phyloP scores from a whole-genome alignment of 768 basidiomycete genomes.

The Harrya chromipes region DNA sequence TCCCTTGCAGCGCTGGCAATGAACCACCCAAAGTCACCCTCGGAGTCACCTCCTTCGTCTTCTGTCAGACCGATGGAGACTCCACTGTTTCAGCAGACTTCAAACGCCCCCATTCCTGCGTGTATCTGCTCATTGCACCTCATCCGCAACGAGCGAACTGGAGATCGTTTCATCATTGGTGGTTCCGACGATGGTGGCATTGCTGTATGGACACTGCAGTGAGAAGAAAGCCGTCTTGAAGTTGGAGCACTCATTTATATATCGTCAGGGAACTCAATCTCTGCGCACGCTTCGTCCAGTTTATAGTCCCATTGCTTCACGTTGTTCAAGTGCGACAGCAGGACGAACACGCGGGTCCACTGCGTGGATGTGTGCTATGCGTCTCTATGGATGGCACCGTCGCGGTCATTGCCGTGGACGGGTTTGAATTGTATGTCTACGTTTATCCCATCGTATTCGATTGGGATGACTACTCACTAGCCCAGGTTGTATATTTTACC shows the following conservation, averaged over 20 bases:
- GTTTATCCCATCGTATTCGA: neutral
- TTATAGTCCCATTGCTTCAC: conserved; percentile 58
- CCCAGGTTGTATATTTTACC: conserved; percentile 77
- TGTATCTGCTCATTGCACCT: conserved; percentile 46
- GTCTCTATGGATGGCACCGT: conserved; percentile 78
- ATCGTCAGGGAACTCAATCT: conserved; percentile 55
- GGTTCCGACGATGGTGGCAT: conserved; percentile 79
- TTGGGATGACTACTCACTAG: neutral
- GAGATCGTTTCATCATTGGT: conserved; percentile 63
- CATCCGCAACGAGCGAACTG: conserved; percentile 55
- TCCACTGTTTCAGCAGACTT: conserved; percentile 34
- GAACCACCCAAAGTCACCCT: neutral
- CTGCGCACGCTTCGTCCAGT: conserved; percentile 69
- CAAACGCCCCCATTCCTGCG: conserved; percentile 47
- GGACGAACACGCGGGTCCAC: conserved; percentile 48
- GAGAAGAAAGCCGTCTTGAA: conserved; percentile 18
- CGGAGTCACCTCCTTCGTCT: conserved; percentile 1
- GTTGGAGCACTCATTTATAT: neutral
- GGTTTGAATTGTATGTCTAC: conserved; percentile 69
- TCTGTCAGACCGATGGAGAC: conserved; percentile 1
- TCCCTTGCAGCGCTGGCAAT: conserved; percentile 39
- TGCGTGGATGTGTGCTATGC: conserved; percentile 70
- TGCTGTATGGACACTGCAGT: conserved; percentile 70
- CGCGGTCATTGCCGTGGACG: conserved; percentile 71
- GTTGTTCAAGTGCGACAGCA: conserved; percentile 52